phyloP scores from a whole-genome alignment of 345 rosid genomes.

The Citrus medica region DNA sequence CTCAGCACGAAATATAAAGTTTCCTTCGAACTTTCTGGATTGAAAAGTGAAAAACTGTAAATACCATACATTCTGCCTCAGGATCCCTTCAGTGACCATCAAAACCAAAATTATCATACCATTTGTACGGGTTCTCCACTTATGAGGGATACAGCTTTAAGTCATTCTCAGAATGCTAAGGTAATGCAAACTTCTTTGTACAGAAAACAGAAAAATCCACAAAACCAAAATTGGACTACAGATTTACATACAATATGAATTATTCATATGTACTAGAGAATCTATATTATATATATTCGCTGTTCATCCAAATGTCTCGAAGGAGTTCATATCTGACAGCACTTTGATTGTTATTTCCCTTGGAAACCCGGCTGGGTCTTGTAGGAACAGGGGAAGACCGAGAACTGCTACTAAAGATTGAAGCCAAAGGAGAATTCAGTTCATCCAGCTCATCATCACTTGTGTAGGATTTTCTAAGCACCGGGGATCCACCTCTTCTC shows the following conservation, averaged over 20 bases:
- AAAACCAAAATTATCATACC: not conserved
- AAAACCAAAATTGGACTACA: constrained; percentile 12
- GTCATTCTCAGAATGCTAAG: not conserved
- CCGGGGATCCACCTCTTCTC: constrained; percentile 55
- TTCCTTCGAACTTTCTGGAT: no score
- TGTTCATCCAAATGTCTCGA: constrained; percentile 66
- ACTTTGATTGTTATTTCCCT: constrained; percentile 30
- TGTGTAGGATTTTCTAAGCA: constrained; percentile 65
- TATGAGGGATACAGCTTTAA: not conserved
- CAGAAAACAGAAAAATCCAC: not conserved
- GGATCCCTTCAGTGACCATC: not conserved
- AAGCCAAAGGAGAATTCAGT: constrained; percentile 62
- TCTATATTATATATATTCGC: constrained; percentile 28
- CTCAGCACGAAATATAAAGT: no score
- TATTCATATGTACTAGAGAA: not conserved
- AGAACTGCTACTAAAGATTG: constrained; percentile 38
- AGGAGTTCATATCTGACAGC: constrained; percentile 72
- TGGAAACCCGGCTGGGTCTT: constrained; percentile 34
- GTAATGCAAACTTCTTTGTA: not conserved
- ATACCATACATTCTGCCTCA: no score
- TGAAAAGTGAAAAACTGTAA: no score
- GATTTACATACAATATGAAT: constrained; percentile 23
- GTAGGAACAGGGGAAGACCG: constrained; percentile 26
- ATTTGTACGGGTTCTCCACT: not conserved
- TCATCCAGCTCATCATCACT: constrained; percentile 95